Conservation (phyloP, 306 rosid genomes). For the Inga leiocalycina region DNA sequence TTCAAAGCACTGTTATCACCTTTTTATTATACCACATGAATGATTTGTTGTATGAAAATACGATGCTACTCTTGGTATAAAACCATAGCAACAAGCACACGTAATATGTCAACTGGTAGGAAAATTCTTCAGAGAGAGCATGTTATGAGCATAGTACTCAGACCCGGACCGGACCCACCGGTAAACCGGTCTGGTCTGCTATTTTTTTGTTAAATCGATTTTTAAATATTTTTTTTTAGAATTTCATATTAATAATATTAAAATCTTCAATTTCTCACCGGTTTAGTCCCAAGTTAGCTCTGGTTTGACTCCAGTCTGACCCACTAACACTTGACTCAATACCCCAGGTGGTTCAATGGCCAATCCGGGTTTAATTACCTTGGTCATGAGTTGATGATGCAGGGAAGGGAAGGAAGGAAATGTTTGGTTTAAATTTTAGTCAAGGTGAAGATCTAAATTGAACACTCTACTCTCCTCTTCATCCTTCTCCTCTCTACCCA, state of each 20-base stretch:
- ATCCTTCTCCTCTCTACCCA: neutral
- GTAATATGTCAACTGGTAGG: neutral
- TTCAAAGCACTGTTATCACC: neutral
- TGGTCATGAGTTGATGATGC: neutral
- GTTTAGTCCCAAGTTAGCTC: too few species aligned
- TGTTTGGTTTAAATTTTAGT: neutral
- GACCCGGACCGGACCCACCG: too few species aligned
- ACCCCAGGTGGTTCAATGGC: too few species aligned
- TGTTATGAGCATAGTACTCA: neutral
- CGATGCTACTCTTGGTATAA: slow-evolving; percentile 4
- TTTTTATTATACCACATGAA: neutral
- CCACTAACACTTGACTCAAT: too few species aligned
- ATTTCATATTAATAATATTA: too few species aligned
- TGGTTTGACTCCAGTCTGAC: too few species aligned
- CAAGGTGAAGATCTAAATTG: neutral
- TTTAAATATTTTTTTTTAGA: too few species aligned
- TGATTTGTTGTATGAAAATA: slow-evolving; percentile 1
- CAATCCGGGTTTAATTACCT: too few species aligned
- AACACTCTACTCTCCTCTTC: neutral
- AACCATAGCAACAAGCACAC: neutral
- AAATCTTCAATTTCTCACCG: too few species aligned
- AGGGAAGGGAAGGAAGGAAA: neutral
- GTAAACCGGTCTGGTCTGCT: too few species aligned
- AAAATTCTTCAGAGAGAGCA: neutral
- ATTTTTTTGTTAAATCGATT: too few species aligned